Evolutionary conservation across 257 asterid genomes (phyloP), one percentile per base, ranked within the genome.

Genomic region (Ocimum tenuiflorum): DNA sequence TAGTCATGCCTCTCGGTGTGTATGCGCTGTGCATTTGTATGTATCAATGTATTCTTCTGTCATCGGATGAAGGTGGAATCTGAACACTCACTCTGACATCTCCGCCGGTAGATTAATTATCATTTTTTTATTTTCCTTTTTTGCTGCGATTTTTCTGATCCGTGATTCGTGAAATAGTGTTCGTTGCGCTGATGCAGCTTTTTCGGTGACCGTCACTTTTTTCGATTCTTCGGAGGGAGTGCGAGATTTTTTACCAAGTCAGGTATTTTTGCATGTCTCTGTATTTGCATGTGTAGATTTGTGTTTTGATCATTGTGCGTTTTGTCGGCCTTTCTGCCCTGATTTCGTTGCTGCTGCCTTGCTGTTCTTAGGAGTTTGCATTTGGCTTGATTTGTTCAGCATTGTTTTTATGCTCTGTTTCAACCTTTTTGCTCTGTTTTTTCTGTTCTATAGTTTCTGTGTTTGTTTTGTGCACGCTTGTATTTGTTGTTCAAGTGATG

Each of bases 181-280:
- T 60, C 39, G 51, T 19, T 33, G 60, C 48, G 52, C n/a, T 50
- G 27, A 19, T 78, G 70, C 75, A 63, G 80, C 18, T 67, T 48
- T 70, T 57, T 41, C 20, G 77, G 75, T 33, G 77, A 42, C 8
- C 18, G 57, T 27, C 14, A 22, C 60, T 14, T 10, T 14, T n/a
- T 47, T 46, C 45, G 3, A 12, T 57, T 48, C 0, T 18, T 15
- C 67, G 22, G 33, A 42, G 78, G 10, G 69, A 69, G 36, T 62
- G 66, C 59, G 1, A 14, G 35, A 20, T 6, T 8, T 60, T 46
- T 8, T 63, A 2, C 6, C 13, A 29, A 56, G 10, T 48, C 67
- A 58, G 78, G 80, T 71, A 67, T 20, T 20, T 71, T 7, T 73
- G 67, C 60, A 57, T 63, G 69, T 65, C 8, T 38, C 14, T 19